Percentiles rank a stretch among this genome's conserved stretches.
Evolutionary conservation across 2,329 filamentous ascomycete genomes (phyloP).

Genomic region (Talaromyces sp.): DNA sequence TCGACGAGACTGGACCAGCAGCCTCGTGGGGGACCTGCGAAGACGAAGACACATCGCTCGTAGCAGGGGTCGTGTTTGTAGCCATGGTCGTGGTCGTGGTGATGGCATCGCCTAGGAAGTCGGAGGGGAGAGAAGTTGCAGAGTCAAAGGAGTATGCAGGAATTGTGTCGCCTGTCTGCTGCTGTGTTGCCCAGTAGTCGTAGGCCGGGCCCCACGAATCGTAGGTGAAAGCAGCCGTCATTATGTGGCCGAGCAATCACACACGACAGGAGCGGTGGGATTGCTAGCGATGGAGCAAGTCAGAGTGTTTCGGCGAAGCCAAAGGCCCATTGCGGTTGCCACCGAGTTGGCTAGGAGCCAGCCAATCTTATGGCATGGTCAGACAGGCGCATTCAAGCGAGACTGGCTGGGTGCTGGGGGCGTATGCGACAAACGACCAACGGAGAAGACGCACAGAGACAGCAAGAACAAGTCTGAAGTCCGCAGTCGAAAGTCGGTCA

Average conservation of each 20-base stretch:
- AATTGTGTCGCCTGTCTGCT: background rate
- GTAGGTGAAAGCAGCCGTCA: conserved; percentile 5
- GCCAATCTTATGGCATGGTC: background rate
- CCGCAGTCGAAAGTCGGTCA: background rate
- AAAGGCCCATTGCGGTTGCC: conserved; percentile 6
- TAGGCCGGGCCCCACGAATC: conserved; percentile 6
- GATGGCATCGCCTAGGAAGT: background rate
- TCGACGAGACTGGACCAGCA: conserved; percentile 1
- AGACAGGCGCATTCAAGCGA: background rate
- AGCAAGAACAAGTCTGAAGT: background rate
- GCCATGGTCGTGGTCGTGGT: background rate
- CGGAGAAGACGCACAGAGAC: background rate
- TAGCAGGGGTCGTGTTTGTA: background rate
- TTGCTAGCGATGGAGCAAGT: background rate
- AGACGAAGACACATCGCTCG: conserved; percentile 8
- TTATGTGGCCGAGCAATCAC: background rate
- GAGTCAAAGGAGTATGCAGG: background rate
- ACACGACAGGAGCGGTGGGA: background rate
- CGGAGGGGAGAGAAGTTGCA: conserved; percentile 6
- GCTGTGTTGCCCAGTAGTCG: conserved; percentile 8
- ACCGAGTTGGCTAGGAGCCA: background rate
- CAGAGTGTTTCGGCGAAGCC: background rate
- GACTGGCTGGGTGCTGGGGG: background rate
- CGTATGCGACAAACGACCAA: background rate
- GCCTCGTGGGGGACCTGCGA: conserved; percentile 6